These are phyloP conservation scores for Melanomma pulvis-pyrius DNA, from an alignment of 495 filamentous ascomycete species.

Conservation along the genomic window DNA sequence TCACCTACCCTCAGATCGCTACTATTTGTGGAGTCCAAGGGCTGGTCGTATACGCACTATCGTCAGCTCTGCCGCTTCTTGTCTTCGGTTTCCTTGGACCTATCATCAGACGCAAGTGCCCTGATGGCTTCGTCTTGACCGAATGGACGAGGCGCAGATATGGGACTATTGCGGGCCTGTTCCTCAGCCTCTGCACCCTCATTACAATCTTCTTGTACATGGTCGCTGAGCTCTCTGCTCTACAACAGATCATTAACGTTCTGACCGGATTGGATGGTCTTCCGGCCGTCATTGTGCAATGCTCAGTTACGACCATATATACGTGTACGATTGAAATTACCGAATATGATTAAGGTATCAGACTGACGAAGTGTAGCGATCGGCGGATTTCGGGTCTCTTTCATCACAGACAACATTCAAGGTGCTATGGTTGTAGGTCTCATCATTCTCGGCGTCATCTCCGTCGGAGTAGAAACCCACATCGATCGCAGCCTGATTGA, in stretches of 20 bases:
- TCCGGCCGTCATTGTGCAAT: constrained; percentile 73
- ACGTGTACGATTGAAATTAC: constrained; percentile 58
- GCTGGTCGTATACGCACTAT: constrained; percentile 68
- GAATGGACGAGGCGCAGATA: constrained; percentile 79
- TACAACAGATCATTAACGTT: constrained; percentile 72
- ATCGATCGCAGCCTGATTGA: constrained; percentile 68
- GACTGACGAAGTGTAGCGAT: constrained; percentile 53
- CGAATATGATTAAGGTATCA: not conserved
- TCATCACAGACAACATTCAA: constrained; percentile 77
- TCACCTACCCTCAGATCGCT: constrained; percentile 76
- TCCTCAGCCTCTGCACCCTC: constrained; percentile 66
- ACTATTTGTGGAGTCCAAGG: constrained; percentile 79
- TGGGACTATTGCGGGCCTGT: constrained; percentile 64
- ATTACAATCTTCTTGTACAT: constrained; percentile 80
- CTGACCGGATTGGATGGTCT: constrained; percentile 72
- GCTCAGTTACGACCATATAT: constrained; percentile 72
- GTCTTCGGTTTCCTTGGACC: constrained; percentile 70
- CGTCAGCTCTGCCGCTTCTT: constrained; percentile 67
- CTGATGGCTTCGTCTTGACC: constrained; percentile 76
- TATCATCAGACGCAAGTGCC: constrained; percentile 71
- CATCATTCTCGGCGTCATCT: constrained; percentile 69
- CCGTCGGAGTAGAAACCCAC: constrained; percentile 69
- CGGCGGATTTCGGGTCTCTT: constrained; percentile 76
- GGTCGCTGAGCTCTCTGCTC: constrained; percentile 73
- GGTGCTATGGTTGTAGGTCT: constrained; percentile 71